Percentiles rank a stretch among this genome's conserved stretches.
Conservation (phyloP, 768 basidiomycete species). For the Mycena kentingensis region DNA sequence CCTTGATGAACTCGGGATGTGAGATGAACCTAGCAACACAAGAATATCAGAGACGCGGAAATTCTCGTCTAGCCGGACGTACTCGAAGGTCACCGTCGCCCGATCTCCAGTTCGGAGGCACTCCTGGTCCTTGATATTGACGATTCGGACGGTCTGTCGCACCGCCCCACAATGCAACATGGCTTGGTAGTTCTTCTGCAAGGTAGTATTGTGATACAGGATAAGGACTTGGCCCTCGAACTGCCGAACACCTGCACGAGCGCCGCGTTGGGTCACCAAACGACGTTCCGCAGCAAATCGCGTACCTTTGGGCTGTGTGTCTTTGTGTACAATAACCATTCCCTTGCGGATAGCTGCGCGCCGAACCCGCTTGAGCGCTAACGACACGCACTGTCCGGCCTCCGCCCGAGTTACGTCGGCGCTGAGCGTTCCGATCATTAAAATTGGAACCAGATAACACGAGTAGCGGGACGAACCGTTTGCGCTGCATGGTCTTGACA, state of each 20-base stretch:
- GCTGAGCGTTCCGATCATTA: constrained; percentile 41
- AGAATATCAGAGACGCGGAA: no score
- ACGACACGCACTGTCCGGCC: constrained; percentile 93
- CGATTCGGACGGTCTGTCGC: constrained; percentile 87
- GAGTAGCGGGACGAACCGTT: constrained; percentile 54
- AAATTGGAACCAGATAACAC: background rate
- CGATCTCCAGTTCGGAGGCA: constrained; percentile 89
- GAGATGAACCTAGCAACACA: no score
- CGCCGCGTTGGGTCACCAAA: constrained; percentile 4
- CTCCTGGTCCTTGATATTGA: constrained; percentile 92
- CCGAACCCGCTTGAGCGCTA: constrained; percentile 88
- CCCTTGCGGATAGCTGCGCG: constrained; percentile 86
- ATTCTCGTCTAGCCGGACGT: no score
- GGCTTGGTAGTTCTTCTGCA: constrained; percentile 92
- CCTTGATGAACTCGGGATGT: constrained; percentile 88
- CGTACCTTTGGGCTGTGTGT: constrained; percentile 74
- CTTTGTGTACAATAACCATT: constrained; percentile 88
- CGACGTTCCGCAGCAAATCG: constrained; percentile 2
- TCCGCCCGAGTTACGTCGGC: constrained; percentile 83
- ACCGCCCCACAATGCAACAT: constrained; percentile 94
- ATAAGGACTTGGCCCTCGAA: constrained; percentile 96
- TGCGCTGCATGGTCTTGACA: constrained; percentile 92
- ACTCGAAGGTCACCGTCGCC: constrained; percentile 91
- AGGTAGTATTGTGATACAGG: constrained; percentile 90
- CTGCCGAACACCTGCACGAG: constrained; percentile 61